Evolutionary conservation across 192 early-diverging fungal genomes (phyloP).

Genomic region (Allomyces arbusculus): DNA sequence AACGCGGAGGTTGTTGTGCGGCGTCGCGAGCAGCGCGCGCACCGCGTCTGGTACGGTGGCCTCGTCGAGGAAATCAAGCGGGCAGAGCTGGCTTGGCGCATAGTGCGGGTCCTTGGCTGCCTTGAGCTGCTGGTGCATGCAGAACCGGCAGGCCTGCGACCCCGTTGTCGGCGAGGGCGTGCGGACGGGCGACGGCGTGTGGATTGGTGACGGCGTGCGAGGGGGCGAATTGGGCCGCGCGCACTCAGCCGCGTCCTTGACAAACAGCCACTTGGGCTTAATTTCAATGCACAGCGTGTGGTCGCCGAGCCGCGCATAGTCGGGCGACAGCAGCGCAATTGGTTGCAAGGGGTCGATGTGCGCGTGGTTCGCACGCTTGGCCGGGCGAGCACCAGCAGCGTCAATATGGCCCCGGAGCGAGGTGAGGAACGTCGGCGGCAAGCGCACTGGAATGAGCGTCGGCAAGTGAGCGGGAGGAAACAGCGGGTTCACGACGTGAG

Average conservation of each 20-base stretch:
- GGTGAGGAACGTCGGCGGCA: constrained; percentile 1
- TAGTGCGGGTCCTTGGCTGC: constrained; percentile 7
- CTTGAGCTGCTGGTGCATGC: constrained; percentile 52
- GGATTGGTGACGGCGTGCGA: constrained; percentile 9
- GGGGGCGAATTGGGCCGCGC: constrained; percentile 42
- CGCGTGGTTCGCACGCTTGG: not conserved
- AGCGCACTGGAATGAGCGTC: not conserved
- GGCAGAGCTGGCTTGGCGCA: constrained; percentile 29
- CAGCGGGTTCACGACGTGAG: not conserved
- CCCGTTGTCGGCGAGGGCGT: no score
- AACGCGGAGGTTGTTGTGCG: constrained; percentile 32
- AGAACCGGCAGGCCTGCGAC: constrained; percentile 38
- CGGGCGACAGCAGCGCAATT: not conserved
- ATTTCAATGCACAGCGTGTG: constrained; percentile 5
- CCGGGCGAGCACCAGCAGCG: constrained; percentile 2
- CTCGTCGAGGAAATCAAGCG: constrained; percentile 37
- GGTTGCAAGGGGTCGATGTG: not conserved
- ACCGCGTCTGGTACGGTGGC: constrained; percentile 15
- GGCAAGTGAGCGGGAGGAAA: not conserved
- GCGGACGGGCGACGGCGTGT: constrained; percentile 18
- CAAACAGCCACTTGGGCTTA: constrained; percentile 1
- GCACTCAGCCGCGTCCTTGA: constrained; percentile 31
- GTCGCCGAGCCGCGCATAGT: not conserved
- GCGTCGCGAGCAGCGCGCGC: constrained; percentile 12
- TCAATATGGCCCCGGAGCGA: not conserved